Evolutionary conservation across 177 flowering plant genomes (phyloP).

Genomic region (Vitis hybrid): DNA sequence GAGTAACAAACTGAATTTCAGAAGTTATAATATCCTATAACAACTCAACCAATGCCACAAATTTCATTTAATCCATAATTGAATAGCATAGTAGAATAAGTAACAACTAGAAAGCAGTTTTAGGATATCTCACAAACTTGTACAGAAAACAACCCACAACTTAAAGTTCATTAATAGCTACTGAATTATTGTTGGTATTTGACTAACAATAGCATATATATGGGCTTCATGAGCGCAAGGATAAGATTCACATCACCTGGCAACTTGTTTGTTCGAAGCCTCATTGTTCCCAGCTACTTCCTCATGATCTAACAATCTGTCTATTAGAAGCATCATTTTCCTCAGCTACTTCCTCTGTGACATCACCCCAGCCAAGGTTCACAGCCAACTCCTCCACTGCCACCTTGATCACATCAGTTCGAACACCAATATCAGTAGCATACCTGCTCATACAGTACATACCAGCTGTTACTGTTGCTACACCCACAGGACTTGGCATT

Average conservation of each 20-base stretch:
- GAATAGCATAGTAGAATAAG: background rate
- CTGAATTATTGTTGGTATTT: background rate
- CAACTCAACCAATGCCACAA: background rate
- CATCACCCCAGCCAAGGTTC: constrained; percentile 53
- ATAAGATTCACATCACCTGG: constrained; percentile 19
- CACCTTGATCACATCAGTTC: constrained; percentile 87
- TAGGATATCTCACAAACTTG: background rate
- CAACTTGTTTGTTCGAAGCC: constrained; percentile 2
- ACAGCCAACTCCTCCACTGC: constrained; percentile 85
- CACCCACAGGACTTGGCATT: constrained; percentile 81
- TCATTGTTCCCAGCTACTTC: constrained; percentile 11
- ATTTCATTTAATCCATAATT: background rate
- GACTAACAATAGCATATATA: constrained; percentile 7
- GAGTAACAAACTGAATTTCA: background rate
- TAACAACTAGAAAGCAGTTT: background rate
- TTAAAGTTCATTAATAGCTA: background rate
- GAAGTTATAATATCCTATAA: background rate
- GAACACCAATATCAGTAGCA: constrained; percentile 91
- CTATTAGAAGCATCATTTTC: constrained; percentile 18
- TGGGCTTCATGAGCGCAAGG: background rate
- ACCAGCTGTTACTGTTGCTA: constrained; percentile 86
- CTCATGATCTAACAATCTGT: constrained; percentile 7
- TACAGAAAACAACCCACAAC: background rate
- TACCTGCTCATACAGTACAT: constrained; percentile 93
- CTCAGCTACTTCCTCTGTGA: constrained; percentile 16